Percentiles rank a stretch among this genome's conserved stretches.
These are phyloP conservation scores for Echria macrotheca DNA, from an alignment of 495 filamentous ascomycete species.

Conservation along the genomic window DNA sequence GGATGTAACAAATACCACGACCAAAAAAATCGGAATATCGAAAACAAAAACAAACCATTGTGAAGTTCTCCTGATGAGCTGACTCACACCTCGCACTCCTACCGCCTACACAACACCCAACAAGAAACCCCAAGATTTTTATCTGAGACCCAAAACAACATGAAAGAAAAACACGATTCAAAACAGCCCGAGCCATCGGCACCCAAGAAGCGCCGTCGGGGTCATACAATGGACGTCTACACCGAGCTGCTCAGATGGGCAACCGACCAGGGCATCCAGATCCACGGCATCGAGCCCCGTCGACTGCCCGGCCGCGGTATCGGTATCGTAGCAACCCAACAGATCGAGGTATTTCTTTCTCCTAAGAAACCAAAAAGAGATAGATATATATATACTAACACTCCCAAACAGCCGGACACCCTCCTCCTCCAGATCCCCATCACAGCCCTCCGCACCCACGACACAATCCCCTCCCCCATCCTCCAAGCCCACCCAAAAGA, in stretches of 20 bases:
- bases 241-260: constrained; percentile 59
- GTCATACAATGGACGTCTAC: constrained; percentile 28
- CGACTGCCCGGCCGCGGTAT: constrained; percentile 61
- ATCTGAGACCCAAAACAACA: not conserved
- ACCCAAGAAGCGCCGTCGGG: not conserved
- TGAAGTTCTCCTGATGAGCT: too few species aligned
- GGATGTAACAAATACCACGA: too few species aligned
- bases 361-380: not conserved
- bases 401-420: constrained; percentile 40
- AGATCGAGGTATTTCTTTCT: constrained; percentile 53
- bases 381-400: not conserved
- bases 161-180: not conserved
- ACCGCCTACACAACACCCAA: too few species aligned
- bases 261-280: constrained; percentile 48
- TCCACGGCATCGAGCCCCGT: constrained; percentile 55
- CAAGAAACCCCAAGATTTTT: too few species aligned
- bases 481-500: constrained; percentile 42
- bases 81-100: too few species aligned
- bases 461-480: constrained; percentile 50
- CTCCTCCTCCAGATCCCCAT: constrained; percentile 59
- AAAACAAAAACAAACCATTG: too few species aligned
- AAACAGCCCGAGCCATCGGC: too few species aligned
- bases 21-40: too few species aligned
- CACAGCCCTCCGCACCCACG: constrained; percentile 54
- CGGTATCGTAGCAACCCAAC: constrained; percentile 63